Percentiles rank a stretch among this genome's conserved stretches.
phyloP scores from a whole-genome alignment of 2,329 filamentous ascomycete species.

The Aspergillus ibericus region DNA sequence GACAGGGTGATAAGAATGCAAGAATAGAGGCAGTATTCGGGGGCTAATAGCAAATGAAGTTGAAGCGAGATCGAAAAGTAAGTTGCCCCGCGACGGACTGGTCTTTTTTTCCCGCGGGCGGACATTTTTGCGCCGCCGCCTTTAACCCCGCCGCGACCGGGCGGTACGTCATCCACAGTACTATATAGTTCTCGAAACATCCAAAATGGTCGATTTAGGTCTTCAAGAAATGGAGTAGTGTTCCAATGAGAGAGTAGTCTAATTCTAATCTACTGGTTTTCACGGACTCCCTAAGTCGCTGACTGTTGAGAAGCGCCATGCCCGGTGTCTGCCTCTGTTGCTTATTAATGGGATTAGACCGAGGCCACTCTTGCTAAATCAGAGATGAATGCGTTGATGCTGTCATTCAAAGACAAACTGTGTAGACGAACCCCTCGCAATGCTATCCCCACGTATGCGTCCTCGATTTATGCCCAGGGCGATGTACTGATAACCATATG shows the following conservation, averaged over 20 bases:
- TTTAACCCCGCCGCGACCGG: slow-evolving; percentile 9
- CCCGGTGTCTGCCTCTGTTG: not conserved
- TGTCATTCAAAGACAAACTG: not conserved
- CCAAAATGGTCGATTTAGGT: too few species aligned
- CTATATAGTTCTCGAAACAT: too few species aligned
- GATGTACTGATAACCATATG: not conserved
- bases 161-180: slow-evolving; percentile 13
- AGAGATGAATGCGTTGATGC: not conserved
- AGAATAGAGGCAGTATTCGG: not conserved
- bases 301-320: not conserved
- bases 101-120: slow-evolving; percentile 35
- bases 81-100: slow-evolving; percentile 29
- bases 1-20: slow-evolving; percentile 8
- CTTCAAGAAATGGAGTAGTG: too few species aligned
- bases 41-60: not conserved
- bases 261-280: too few species aligned
- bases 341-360: not conserved
- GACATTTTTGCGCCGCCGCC: slow-evolving; percentile 21
- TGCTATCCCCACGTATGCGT: not conserved
- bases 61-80: not conserved
- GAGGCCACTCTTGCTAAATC: not conserved
- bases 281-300: not conserved
- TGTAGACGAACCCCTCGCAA: not conserved
- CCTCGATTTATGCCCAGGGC: not conserved
- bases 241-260: too few species aligned